These are phyloP conservation scores for Miscanthus lutarioriparius DNA, from an alignment of 176 grass and related monocot species.

Conservation along the genomic window DNA sequence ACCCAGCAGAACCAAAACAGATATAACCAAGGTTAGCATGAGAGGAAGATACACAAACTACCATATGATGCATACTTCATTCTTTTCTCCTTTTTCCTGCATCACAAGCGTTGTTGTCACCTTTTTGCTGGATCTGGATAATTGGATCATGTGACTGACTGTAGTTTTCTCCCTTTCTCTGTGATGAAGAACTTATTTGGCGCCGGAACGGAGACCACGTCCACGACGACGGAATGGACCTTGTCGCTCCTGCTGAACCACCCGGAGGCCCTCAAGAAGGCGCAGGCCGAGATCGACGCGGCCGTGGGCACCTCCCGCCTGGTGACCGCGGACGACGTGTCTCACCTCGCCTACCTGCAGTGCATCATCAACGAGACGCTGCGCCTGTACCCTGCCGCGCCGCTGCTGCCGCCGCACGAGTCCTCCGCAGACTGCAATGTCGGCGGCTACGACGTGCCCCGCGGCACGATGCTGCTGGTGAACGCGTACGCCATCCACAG, in stretches of 20 bases:
- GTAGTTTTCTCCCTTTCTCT: neutral
- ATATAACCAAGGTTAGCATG: too few species aligned
- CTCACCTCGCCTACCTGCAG: conserved; percentile 40
- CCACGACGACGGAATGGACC: conserved; percentile 1
- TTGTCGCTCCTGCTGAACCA: conserved; percentile 8
- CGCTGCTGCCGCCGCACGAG: conserved; percentile 47
- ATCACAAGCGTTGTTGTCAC: too few species aligned
- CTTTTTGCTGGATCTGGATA: too few species aligned
- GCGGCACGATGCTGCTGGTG: conserved; percentile 41
- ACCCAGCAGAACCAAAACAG: too few species aligned
- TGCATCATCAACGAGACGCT: conserved; percentile 47
- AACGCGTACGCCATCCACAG: conserved; percentile 53
- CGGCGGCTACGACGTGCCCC: conserved; percentile 42
- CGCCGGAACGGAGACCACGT: conserved; percentile 7
- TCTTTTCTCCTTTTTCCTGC: neutral
- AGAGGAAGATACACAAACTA: too few species aligned
- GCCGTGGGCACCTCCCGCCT: conserved; percentile 5
- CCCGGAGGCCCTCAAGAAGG: neutral
- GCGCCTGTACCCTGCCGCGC: conserved; percentile 43
- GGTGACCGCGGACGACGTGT: conserved; percentile 39
- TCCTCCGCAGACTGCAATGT: conserved; percentile 41
- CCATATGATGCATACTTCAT: too few species aligned
- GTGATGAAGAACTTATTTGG: neutral
- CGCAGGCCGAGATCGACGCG: neutral
- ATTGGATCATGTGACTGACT: neutral